These are phyloP conservation scores for Lasiodiplodia sp. DNA, from an alignment of 2,329 filamentous ascomycete species.

Conservation along the genomic window DNA sequence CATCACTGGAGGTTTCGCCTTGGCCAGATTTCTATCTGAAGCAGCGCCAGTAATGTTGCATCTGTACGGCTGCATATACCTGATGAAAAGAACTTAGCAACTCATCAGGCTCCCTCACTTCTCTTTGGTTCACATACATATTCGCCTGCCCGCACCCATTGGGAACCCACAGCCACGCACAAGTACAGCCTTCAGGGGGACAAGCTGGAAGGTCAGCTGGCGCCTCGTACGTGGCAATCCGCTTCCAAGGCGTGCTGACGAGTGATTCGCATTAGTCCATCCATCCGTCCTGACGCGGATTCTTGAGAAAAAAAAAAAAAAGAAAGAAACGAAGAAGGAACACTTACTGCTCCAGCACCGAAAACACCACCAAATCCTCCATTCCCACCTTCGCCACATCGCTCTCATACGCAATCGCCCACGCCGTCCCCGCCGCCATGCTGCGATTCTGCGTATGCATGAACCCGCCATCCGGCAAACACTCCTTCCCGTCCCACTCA, in stretches of 20 bases:
- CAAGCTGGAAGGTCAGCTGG: constrained; percentile 47
- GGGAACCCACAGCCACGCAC: constrained; percentile 54
- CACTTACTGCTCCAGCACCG: constrained; percentile 53
- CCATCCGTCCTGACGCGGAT: no score
- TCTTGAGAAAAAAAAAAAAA: no score
- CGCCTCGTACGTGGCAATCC: constrained; percentile 47
- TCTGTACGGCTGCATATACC: constrained; percentile 59
- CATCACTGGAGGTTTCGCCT: constrained; percentile 51
- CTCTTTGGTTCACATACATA: constrained; percentile 36
- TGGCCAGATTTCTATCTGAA: constrained; percentile 51
- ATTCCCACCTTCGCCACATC: constrained; percentile 57
- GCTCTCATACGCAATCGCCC: constrained; percentile 59
- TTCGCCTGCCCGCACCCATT: constrained; percentile 49
- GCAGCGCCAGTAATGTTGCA: constrained; percentile 57
- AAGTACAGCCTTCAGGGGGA: constrained; percentile 48
- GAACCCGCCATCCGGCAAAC: constrained; percentile 51
- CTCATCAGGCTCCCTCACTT: background rate
- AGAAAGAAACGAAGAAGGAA: background rate
- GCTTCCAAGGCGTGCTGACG: constrained; percentile 48
- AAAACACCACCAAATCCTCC: constrained; percentile 62
- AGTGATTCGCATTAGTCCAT: background rate
- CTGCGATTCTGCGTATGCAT: constrained; percentile 57
- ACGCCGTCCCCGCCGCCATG: constrained; percentile 56
- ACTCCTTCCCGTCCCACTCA: constrained; percentile 40
- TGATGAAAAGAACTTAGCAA: constrained; percentile 3